Evolutionary conservation across 225 moss, liverwort and hornwort genomes (phyloP).

Genomic region (Neckera pumila): DNA sequence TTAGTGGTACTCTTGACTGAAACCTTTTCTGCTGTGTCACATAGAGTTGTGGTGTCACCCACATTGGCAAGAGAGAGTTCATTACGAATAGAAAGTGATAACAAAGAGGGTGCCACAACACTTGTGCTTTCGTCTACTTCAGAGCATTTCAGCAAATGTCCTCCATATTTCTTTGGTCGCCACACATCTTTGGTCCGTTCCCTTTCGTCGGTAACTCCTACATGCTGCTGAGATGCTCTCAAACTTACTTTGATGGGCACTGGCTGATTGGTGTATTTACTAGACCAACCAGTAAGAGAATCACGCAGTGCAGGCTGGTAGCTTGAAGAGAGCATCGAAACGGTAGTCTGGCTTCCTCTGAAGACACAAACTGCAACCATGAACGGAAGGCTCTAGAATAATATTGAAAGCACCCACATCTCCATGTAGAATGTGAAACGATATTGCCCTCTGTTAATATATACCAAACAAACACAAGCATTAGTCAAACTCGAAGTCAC

Average conservation of each 20-base stretch:
- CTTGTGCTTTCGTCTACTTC: conserved; percentile 7
- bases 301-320: conserved; percentile 15
- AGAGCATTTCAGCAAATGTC: background rate
- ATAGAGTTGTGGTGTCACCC: background rate
- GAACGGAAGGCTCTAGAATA: background rate
- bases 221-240: conserved; percentile 2
- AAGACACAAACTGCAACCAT: background rate
- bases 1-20: background rate
- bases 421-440: background rate
- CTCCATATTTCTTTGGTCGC: background rate
- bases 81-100: background rate
- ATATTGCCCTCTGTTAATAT: background rate
- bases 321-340: conserved; percentile 25
- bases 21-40: background rate
- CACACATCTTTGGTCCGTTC: conserved; percentile 8
- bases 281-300: background rate
- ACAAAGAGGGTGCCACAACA: background rate
- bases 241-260: background rate
- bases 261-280: background rate
- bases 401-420: background rate
- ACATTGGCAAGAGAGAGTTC: background rate
- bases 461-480: background rate
- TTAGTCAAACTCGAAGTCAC: background rate
- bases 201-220: background rate
- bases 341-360: background rate